Evolutionary conservation across 225 moss, liverwort and hornwort species (phyloP), one percentile per base, ranked within the genome.

Genomic region (Marchantia polymorpha): DNA sequence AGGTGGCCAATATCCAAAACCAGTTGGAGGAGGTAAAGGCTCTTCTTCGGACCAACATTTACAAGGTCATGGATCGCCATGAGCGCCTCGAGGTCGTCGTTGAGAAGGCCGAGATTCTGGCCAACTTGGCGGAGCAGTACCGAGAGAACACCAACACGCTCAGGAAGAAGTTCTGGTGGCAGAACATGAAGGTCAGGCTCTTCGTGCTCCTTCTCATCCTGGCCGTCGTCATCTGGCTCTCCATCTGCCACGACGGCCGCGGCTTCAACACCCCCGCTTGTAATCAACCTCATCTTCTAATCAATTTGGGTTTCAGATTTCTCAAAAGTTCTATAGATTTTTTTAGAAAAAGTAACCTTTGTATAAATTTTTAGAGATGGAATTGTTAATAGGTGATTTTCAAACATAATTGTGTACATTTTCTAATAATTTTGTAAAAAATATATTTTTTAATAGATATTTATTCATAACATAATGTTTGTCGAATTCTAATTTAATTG

Each of bases 31-130:
- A 81, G 30, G 81, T 81, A n/a, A 81, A 81, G 23, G 81, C 75
- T 17, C 67, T 81, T 27, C 75, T 81, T 75, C 65, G 65, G 81
- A 29, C 75, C 14, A 81, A 81, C 54, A 81, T 81, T 20, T 75
- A 81, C 23, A 75, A 76, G 75, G 75, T 76, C 16, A 74, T 81
- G 19, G 63, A 81, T n/a, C 81, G 81, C 26, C 75, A 76, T 54
- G 81, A 81, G 67, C 66, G 76, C 27, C 74, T 81, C 12, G 81
- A 81, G 54, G 68, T 81, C n/a, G 55, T 81, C n/a, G 81, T 81
- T 19, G 81, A 81, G 49, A 81, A 81, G 29, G 81, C 75, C 52
- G 50, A 52, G 54, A 55, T 17, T 39, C 81, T 75, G 30, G 81
- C 81, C 27, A 30, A 30, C 7, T 64, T 75, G 64, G 81, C 81